Evolutionary conservation across 805 yeast genomes (phyloP).

Genomic region (Kurtzmaniella cleridarum): DNA sequence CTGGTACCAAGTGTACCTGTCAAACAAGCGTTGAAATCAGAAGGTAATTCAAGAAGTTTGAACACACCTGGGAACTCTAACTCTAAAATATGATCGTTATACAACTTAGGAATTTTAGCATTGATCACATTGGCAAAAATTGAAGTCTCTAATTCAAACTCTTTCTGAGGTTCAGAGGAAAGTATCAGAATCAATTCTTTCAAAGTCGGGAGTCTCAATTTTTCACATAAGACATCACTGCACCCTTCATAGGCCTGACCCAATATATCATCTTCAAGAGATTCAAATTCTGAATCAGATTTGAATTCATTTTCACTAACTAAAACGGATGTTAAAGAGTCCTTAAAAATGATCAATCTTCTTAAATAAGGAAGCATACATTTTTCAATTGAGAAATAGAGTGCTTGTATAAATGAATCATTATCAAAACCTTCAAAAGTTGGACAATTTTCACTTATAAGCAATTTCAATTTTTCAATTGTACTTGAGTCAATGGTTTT

Average conservation of each 20-base stretch:
- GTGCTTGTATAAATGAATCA: constrained; percentile 2
- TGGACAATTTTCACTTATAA: background rate
- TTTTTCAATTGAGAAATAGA: constrained; percentile 16
- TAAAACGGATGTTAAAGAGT: constrained; percentile 24
- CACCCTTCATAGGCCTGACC: constrained; percentile 13
- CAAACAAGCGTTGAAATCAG: constrained; percentile 25
- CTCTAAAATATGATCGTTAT: constrained; percentile 16
- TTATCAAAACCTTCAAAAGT: constrained; percentile 1
- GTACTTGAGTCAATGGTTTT: background rate
- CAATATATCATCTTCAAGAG: constrained; percentile 12
- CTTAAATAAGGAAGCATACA: constrained; percentile 28
- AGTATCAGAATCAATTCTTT: constrained; percentile 12
- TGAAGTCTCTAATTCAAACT: constrained; percentile 13
- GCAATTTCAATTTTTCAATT: background rate
- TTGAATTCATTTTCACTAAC: constrained; percentile 21
- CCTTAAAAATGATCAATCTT: constrained; percentile 27
- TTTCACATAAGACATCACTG: constrained; percentile 18
- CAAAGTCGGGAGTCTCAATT: constrained; percentile 20
- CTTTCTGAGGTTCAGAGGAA: background rate
- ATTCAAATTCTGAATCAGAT: constrained; percentile 12
- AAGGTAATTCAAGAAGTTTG: constrained; percentile 49
- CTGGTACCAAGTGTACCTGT: constrained; percentile 6
- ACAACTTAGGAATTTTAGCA: constrained; percentile 22
- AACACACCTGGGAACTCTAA: constrained; percentile 52
- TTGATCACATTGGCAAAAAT: constrained; percentile 17